phyloP scores from a whole-genome alignment of 768 basidiomycete species.

The Gyrodon lividus region DNA sequence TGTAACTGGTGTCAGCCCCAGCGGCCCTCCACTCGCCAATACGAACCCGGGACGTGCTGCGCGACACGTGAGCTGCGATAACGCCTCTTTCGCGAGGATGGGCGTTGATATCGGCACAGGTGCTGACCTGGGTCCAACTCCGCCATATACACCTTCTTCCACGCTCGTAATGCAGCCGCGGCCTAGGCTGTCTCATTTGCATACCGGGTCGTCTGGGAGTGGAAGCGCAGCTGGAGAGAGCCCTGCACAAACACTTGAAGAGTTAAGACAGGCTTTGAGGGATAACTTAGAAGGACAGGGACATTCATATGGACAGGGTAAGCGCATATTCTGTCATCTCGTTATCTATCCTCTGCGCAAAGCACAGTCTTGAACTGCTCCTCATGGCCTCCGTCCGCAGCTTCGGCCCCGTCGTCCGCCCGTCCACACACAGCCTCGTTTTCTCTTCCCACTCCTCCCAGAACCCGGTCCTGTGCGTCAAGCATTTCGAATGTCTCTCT shows the following conservation, averaged over 20 bases:
- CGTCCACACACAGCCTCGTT: neutral
- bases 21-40: neutral
- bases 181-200: neutral
- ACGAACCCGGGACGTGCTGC: neutral
- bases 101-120: neutral
- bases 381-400: neutral
- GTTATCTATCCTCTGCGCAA: neutral
- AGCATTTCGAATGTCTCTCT: conserved; percentile 5
- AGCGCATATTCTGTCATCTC: neutral
- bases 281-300: conserved; percentile 5
- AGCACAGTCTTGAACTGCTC: neutral
- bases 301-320: neutral
- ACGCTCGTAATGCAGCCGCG: neutral
- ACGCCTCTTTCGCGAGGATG: neutral
- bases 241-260: conserved; percentile 21
- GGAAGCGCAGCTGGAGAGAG: conserved; percentile 2
- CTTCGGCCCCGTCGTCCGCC: neutral
- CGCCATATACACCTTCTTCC: conserved; percentile 19
- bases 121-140: conserved; percentile 22
- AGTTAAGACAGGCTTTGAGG: conserved; percentile 16
- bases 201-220: neutral
- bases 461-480: conserved; percentile 5
- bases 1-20: neutral
- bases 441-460: neutral
- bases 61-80: neutral